Conservation (phyloP, 2,329 filamentous ascomycete genomes). For the Botryosphaeria dothidea region DNA sequence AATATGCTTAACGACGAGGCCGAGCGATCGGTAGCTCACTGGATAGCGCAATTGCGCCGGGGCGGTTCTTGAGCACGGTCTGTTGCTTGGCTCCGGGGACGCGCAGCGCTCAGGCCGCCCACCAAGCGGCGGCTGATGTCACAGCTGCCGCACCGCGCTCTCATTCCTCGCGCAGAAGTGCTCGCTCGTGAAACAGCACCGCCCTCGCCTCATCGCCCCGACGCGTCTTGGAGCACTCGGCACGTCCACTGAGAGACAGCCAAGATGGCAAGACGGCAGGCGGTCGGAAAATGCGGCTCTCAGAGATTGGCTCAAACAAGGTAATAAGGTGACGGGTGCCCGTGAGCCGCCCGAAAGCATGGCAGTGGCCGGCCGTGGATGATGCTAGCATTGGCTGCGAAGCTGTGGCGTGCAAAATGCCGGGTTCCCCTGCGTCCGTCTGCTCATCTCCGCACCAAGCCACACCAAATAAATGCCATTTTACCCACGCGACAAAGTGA, state of each 20-base stretch:
- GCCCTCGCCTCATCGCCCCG: not conserved
- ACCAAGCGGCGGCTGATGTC: constrained; percentile 2
- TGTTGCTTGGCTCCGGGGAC: not conserved
- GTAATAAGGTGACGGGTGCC: constrained; percentile 4
- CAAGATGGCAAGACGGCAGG: constrained; percentile 9
- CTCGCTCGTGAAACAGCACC: not conserved
- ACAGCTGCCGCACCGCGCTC: not conserved
- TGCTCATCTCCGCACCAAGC: not conserved
- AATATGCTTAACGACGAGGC: not conserved
- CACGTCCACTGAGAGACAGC: not conserved
- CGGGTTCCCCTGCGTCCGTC: constrained; percentile 1
- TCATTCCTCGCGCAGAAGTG: not conserved
- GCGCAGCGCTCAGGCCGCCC: constrained; percentile 5
- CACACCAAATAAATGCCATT: not conserved
- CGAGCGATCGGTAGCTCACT: constrained; percentile 8
- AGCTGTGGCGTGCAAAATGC: not conserved
- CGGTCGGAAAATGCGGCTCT: constrained; percentile 4
- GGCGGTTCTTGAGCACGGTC: too few relatives aligned
- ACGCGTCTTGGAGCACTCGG: constrained; percentile 1
- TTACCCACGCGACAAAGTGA: not conserved
- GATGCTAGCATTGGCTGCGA: not conserved
- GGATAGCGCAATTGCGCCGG: constrained; percentile 7
- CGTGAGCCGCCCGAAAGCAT: constrained; percentile 13
- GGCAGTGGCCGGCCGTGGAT: not conserved
- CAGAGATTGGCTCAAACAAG: not conserved